Evolutionary conservation across 805 yeast genomes (phyloP), one percentile per base, ranked within the genome.

Genomic region (Myxozyma lipomycoides): DNA sequence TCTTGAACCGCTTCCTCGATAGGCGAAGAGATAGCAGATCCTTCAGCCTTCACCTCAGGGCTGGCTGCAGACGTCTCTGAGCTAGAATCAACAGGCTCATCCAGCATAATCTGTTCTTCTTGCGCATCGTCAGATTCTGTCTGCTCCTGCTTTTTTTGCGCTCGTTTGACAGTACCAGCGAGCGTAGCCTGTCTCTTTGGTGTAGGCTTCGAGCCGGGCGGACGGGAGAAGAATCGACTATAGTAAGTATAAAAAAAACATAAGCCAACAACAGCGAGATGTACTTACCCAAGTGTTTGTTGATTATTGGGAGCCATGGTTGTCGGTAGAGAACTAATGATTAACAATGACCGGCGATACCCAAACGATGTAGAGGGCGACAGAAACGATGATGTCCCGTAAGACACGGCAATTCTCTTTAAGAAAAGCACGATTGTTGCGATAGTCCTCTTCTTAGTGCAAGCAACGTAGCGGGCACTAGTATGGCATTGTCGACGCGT

Each of bases 111-210:
- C 39, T 12, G 39, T 19, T 32, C 38, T 12, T 35, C 19, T 35
- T 12, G 6, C 6, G 38, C 38, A 7, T 12, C 38, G 19, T 35
- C 38, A n/a, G 6, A 7, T 15, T 7, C 38, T n/a, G 39, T 26
- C 6, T 7, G 4, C 25, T 34, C 12, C 6, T 15, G 17, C 23
- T 17, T 38, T 26, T 22, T 38, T 17, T 7, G 42, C 9, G 42
- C 42, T 19, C 23, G 42, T 17, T n/a, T 34, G 30, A 19, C 1
- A 9, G 32, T 39, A 9, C 6, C 22, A n/a, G 38, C 46, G n/a
- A 51, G 40, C 1, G 56, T 51, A 4, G 53, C 42, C 34, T 52
- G 56, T 19, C 50, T 23, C 28, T 51, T 52, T 3, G 44, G 34
- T 18, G 23, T 24, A 6, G 51, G 45, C 36, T 45, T 48, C 21